A percentile compares a stretch with the other conserved stretches of the same genome.
These are phyloP conservation scores for Chrysanthemum seticuspe DNA, from an alignment of 129 eudicot genomes.

Conservation along the genomic window DNA sequence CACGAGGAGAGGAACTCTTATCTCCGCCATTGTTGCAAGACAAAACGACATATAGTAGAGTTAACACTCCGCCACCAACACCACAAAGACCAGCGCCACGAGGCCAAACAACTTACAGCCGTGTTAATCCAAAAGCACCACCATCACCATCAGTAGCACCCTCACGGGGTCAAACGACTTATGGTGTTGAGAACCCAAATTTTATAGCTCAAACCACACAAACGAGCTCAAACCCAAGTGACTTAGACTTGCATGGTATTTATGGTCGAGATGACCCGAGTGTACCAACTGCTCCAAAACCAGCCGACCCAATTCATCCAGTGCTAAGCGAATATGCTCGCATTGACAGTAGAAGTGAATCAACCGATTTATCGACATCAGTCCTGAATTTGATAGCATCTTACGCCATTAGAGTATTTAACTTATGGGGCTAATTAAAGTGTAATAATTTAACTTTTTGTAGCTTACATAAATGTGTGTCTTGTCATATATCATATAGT, in stretches of 20 bases:
- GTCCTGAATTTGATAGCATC: no score
- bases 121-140: constrained; percentile 1
- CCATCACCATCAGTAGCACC: constrained; percentile 14
- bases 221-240: constrained; percentile 11
- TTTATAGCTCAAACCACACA: neutral
- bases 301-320: constrained; percentile 8
- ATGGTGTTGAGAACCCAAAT: neutral
- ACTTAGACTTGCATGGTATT: neutral
- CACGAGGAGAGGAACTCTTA: constrained; percentile 3
- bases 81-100: neutral
- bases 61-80: neutral
- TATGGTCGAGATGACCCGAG: constrained; percentile 1
- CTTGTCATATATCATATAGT: no score
- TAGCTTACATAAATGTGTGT: no score
- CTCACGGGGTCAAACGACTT: neutral
- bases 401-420: no score
- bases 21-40: neutral
- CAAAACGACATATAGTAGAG: neutral
- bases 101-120: neutral
- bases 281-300: constrained; percentile 7
- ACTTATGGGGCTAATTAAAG: no score
- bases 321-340: neutral
- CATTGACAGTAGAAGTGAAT: neutral
- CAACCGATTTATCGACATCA: no score
- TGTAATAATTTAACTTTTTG: no score